phyloP scores from a whole-genome alignment of 2,329 filamentous ascomycete species.

The Cladophialophora yegresii region DNA sequence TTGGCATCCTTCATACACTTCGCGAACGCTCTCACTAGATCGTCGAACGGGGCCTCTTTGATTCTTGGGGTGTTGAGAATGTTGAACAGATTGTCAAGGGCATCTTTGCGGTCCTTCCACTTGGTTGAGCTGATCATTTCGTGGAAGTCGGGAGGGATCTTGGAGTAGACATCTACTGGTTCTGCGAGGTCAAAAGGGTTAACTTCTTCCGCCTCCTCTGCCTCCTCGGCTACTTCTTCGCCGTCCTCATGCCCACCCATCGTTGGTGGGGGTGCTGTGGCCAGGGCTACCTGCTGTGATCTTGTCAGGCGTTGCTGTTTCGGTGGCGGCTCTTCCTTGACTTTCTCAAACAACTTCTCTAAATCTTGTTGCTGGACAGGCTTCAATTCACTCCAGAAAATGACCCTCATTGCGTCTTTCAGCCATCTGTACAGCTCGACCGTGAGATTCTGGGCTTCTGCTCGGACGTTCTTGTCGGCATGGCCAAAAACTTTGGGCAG shows the following conservation, averaged over 20 bases:
- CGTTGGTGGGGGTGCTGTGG: conserved; percentile 64
- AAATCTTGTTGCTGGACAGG: conserved; percentile 92
- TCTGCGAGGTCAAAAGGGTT: conserved; percentile 80
- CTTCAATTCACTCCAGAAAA: conserved; percentile 96
- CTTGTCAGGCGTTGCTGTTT: conserved; percentile 88
- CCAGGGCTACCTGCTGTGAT: conserved; percentile 83
- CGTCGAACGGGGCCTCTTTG: conserved; percentile 85
- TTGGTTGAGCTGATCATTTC: conserved; percentile 87
- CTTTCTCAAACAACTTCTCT: conserved; percentile 89
- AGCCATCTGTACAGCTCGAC: conserved; percentile 97
- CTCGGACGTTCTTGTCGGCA: conserved; percentile 96
- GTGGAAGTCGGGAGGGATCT: conserved; percentile 77
- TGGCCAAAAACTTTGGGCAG: conserved; percentile 92
- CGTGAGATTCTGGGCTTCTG: conserved; percentile 85
- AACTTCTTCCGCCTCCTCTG: conserved; percentile 67
- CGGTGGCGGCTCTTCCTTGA: conserved; percentile 81
- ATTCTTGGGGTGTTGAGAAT: conserved; percentile 83
- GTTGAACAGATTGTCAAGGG: conserved; percentile 76
- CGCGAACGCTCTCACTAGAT: conserved; percentile 78
- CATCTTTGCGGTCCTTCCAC: conserved; percentile 98
- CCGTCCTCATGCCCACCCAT: conserved; percentile 58
- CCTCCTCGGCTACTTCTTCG: conserved; percentile 60
- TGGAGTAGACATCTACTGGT: conserved; percentile 80
- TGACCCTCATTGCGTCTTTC: conserved; percentile 94
- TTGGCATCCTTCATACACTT: conserved; percentile 99